Evolutionary conservation across 495 filamentous ascomycete species (phyloP).

Genomic region (Xylaria telfairii): DNA sequence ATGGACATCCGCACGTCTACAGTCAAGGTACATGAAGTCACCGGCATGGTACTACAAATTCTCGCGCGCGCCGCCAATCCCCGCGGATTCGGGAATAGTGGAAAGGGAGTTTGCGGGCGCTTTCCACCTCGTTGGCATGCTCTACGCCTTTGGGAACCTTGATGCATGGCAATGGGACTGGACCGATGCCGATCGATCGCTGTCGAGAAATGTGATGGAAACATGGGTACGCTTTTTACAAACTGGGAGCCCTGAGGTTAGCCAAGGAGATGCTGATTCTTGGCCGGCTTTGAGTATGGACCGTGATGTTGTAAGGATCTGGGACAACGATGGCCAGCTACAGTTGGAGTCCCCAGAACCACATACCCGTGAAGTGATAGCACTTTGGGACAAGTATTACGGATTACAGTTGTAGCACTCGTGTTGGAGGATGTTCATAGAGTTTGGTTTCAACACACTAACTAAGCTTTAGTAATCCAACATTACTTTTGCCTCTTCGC

Average conservation of each 20-base stretch:
- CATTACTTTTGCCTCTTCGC: too few relatives aligned
- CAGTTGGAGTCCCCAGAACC: neutral
- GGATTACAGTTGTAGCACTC: neutral
- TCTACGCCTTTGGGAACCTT: conserved; percentile 16
- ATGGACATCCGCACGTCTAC: conserved; percentile 13
- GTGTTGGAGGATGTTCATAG: too few relatives aligned
- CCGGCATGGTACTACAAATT: conserved; percentile 12
- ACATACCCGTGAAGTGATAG: neutral
- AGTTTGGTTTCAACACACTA: neutral
- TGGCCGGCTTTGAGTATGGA: conserved; percentile 8
- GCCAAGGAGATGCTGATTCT: neutral
- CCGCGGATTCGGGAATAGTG: conserved; percentile 1
- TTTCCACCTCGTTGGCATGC: conserved; percentile 17
- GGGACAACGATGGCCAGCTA: neutral
- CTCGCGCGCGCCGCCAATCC: conserved; percentile 16
- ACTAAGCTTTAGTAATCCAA: neutral
- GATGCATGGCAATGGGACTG: conserved; percentile 18
- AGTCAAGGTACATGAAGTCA: conserved; percentile 7
- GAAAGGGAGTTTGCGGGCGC: conserved; percentile 21
- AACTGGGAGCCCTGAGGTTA: neutral
- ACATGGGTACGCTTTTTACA: conserved; percentile 1
- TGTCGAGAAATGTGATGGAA: conserved; percentile 8
- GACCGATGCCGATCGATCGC: conserved; percentile 18
- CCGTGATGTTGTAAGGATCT: neutral
- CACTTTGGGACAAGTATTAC: conserved; percentile 20